These are phyloP conservation scores for Sporodiniella umbellata DNA, from an alignment of 371 early-diverging fungal species.

Conservation along the genomic window DNA sequence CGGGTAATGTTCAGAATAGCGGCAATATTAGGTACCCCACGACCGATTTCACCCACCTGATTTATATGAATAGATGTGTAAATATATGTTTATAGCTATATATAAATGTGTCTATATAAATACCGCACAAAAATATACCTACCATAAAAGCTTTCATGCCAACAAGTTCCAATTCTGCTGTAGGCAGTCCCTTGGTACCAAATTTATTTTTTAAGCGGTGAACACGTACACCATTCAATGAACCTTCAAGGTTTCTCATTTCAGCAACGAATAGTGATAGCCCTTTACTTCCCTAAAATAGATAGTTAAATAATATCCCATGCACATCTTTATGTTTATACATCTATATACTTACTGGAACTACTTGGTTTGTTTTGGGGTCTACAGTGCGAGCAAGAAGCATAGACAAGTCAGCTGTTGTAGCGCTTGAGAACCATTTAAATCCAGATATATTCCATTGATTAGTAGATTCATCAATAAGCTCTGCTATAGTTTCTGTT, in stretches of 20 bases:
- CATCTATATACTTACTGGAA: slow-evolving; percentile 11
- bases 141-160: slow-evolving; percentile 58
- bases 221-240: slow-evolving; percentile 58
- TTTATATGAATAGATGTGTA: background rate
- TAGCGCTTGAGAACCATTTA: slow-evolving; percentile 75
- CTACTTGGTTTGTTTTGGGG: slow-evolving; percentile 32
- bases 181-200: slow-evolving; percentile 67
- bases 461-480: slow-evolving; percentile 30
- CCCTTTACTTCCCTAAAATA: slow-evolving; percentile 46
- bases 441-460: slow-evolving; percentile 60
- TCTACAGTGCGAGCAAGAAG: slow-evolving; percentile 58
- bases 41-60: slow-evolving; percentile 38
- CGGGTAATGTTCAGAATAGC: slow-evolving; percentile 68
- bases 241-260: slow-evolving; percentile 51
- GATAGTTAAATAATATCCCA: background rate
- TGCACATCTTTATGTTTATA: background rate
- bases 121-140: too few species aligned
- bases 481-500: slow-evolving; percentile 51
- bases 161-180: slow-evolving; percentile 65
- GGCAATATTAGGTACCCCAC: slow-evolving; percentile 62
- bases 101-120: too few species aligned
- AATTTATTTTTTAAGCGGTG: slow-evolving; percentile 66
- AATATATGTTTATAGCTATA: background rate
- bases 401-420: slow-evolving; percentile 67
- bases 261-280: slow-evolving; percentile 60